Conservation (phyloP, 2,329 filamentous ascomycete genomes). For the Capronia coronata region DNA sequence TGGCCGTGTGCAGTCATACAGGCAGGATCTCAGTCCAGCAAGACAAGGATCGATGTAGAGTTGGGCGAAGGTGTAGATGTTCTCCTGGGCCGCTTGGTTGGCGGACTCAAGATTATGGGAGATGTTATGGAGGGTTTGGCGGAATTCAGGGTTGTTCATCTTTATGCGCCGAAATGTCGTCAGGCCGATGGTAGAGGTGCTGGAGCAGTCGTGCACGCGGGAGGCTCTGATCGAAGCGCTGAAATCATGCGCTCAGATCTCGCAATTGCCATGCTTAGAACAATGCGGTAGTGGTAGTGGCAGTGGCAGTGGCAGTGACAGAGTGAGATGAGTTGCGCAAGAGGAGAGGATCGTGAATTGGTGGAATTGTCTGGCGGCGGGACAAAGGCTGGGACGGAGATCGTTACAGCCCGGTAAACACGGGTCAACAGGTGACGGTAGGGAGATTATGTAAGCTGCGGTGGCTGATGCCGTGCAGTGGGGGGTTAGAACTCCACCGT, state of each 20-base stretch:
- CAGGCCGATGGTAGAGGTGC: slow-evolving; percentile 1
- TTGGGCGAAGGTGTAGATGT: slow-evolving; percentile 83
- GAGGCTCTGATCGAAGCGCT: slow-evolving; percentile 7
- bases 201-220: neutral
- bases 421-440: neutral
- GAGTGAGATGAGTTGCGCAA: too few relatives aligned
- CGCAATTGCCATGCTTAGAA: slow-evolving; percentile 20
- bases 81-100: slow-evolving; percentile 84
- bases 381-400: slow-evolving; percentile 1
- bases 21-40: slow-evolving; percentile 55
- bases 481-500: too few relatives aligned
- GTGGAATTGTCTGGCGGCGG: slow-evolving; percentile 2
- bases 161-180: slow-evolving; percentile 3
- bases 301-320: too few relatives aligned
- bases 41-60: slow-evolving; percentile 79
- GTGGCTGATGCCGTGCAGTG: too few relatives aligned
- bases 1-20: slow-evolving; percentile 64
- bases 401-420: neutral
- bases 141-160: slow-evolving; percentile 47
- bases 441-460: too few relatives aligned
- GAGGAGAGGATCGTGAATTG: neutral
- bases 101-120: slow-evolving; percentile 83
- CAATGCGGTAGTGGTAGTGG: too few relatives aligned
- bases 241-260: slow-evolving; percentile 9
- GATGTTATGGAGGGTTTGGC: slow-evolving; percentile 89